Percentiles rank a stretch among this genome's conserved stretches.
phyloP scores from a whole-genome alignment of 495 filamentous ascomycete genomes.

The Haplographium delicatum region DNA sequence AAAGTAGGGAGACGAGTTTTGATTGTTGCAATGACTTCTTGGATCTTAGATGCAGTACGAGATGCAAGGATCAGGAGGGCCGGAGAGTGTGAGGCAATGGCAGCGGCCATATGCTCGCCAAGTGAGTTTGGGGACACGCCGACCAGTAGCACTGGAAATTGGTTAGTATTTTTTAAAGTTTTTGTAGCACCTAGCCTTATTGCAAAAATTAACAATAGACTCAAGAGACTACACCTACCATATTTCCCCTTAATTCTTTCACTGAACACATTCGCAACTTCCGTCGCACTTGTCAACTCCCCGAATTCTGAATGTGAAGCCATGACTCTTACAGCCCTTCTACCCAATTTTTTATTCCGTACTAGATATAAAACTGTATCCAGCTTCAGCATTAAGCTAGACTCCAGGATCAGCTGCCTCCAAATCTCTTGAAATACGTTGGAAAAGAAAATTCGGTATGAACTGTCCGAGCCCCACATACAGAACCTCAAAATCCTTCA shows the following conservation, averaged over 20 bases:
- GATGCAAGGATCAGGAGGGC: constrained; percentile 37
- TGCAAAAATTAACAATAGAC: too few relatives aligned
- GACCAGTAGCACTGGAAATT: constrained; percentile 28
- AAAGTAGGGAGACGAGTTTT: not conserved
- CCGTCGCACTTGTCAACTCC: constrained; percentile 36
- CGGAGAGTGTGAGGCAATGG: constrained; percentile 38
- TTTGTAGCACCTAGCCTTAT: too few relatives aligned
- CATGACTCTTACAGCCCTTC: too few relatives aligned
- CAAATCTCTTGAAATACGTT: too few relatives aligned
- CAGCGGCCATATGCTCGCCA: constrained; percentile 40
- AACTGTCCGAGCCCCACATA: not conserved
- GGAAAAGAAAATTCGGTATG: too few relatives aligned
- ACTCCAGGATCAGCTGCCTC: too few relatives aligned
- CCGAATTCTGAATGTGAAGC: constrained; percentile 34
- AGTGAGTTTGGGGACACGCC: constrained; percentile 40
- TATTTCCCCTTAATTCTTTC: constrained; percentile 33
- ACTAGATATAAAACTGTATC: too few relatives aligned
- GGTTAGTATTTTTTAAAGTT: too few relatives aligned
- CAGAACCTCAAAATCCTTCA: too few relatives aligned
- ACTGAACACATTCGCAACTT: constrained; percentile 38
- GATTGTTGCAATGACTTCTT: constrained; percentile 16
- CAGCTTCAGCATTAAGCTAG: too few relatives aligned
- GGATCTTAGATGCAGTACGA: constrained; percentile 25
- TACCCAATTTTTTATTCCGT: too few relatives aligned
- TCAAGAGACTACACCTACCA: too few relatives aligned